Base-by-base conservation (phyloP, 345 rosid species). In the Moricandia moricandioides region DNA sequence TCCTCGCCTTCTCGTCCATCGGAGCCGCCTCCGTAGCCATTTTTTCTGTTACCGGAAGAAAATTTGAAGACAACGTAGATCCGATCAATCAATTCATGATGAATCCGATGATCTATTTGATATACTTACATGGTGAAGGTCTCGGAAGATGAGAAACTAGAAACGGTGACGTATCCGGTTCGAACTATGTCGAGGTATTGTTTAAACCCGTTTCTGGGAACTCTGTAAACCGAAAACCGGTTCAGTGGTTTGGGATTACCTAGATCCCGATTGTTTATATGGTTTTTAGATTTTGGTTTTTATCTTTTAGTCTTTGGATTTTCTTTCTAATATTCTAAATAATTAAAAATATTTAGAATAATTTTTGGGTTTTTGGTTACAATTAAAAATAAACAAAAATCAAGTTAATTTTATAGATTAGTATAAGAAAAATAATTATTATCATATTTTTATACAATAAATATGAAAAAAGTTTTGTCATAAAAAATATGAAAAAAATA, bases 1-100 rank as follows among this genome's bases (percentile, higher is more conserved):
- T 86, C 94, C 91, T 96, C 62, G 99, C 99, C 83, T 96, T 96
- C 57, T 92, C 99, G 62, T 96, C 99, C 96, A 89, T 33, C 7
- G 91, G 96, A 66, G 70, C 86, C 52, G 85, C 91, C 54, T 84
- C 97, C n/a, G 80, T 83, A 39, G 61, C 92, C 87, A 88, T 89
- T 83, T 77, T 72, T 54, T 12, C 67, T 33, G 67, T 31, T 12
- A 76, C 5, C 35, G 64, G 69, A 67, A 11, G 29, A 18, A 7
- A 35, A 37, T 8, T 11, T 30, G 2, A 0, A 47, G 2, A 7
- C 16, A 7, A 12, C 30, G 61, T 1, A 11, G 61, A 56, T 56
- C 26, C 61, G 33, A 67, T 39, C 0, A 54, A 39, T 47, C 61
- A 47, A 29, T 8, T 51, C 54, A 73, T 30, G 12, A 51, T 0